Evolutionary conservation across 345 rosid species (phyloP).

Genomic region (Populus ilicifolia): DNA sequence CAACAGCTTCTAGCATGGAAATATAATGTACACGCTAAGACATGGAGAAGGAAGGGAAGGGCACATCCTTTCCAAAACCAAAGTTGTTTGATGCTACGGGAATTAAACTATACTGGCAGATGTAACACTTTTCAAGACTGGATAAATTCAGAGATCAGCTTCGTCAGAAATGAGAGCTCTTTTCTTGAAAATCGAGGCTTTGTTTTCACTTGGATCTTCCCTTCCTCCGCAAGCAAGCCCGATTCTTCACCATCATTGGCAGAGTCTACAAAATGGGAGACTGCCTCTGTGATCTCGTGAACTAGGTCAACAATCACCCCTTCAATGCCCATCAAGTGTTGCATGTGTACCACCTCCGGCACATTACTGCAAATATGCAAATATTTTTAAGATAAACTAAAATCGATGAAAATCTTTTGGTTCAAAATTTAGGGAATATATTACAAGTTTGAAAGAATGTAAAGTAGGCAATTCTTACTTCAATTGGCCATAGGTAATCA

Average conservation of each 20-base stretch:
- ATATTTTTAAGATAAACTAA: not conserved
- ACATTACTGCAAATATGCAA: slow-evolving; percentile 11
- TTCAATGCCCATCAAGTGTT: slow-evolving; percentile 22
- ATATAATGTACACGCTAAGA: too few species aligned
- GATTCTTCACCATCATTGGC: not conserved
- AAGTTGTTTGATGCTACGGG: not conserved
- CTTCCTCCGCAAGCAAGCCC: not conserved
- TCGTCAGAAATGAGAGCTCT: not conserved
- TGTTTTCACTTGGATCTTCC: slow-evolving; percentile 1
- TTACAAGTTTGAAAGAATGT: not conserved
- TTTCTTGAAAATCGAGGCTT: not conserved
- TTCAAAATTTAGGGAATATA: not conserved
- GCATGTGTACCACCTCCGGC: slow-evolving; percentile 21
- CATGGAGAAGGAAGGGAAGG: not conserved
- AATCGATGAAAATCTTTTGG: not conserved
- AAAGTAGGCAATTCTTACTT: slow-evolving; percentile 8
- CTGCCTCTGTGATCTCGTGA: slow-evolving; percentile 17
- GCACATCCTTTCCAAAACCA: not conserved
- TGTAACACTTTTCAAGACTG: not conserved
- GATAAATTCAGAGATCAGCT: not conserved
- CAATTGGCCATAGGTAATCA: slow-evolving; percentile 23
- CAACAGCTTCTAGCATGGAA: too few species aligned
- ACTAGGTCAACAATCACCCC: slow-evolving; percentile 29
- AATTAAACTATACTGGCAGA: not conserved
- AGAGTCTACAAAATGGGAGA: not conserved